These are phyloP conservation scores for Acer campestre DNA, from an alignment of 345 rosid genomes.

Conservation along the genomic window DNA sequence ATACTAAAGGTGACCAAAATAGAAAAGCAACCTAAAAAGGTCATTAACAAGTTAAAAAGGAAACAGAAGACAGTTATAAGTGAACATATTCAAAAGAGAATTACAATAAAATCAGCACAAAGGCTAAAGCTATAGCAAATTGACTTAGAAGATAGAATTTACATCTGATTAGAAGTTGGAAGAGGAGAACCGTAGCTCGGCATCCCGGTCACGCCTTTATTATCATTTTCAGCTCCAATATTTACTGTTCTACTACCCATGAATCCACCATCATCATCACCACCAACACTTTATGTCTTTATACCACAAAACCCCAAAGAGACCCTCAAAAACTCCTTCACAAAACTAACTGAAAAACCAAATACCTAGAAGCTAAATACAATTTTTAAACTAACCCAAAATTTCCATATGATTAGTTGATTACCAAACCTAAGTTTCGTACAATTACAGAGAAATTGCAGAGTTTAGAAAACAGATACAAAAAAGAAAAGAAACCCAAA, in stretches of 20 bases:
- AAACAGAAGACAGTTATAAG: not conserved
- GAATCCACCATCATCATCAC: constrained; percentile 33
- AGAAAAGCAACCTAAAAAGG: not conserved
- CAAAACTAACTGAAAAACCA: not conserved
- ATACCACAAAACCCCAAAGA: not conserved
- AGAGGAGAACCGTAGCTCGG: constrained; percentile 50
- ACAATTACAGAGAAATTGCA: not conserved
- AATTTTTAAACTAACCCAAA: constrained; percentile 4
- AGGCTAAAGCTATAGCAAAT: not conserved
- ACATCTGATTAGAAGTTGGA: constrained; percentile 51
- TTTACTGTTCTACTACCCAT: constrained; percentile 46
- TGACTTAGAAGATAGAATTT: constrained; percentile 10
- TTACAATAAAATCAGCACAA: not conserved
- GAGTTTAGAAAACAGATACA: not conserved
- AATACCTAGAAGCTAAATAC: not conserved
- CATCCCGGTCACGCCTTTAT: constrained; percentile 46
- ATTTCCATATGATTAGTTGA: not conserved
- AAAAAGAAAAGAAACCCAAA: not conserved
- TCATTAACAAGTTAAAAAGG: not conserved
- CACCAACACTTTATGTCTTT: not conserved
- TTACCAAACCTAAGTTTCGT: not conserved
- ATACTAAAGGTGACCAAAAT: not conserved
- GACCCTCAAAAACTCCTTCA: not conserved
- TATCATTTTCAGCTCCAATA: constrained; percentile 37
- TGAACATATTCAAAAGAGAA: not conserved